Percentiles rank a stretch among this genome's conserved stretches.
These are phyloP conservation scores for Solanum tarapatanum DNA, from an alignment of 257 asterid species.

Conservation along the genomic window DNA sequence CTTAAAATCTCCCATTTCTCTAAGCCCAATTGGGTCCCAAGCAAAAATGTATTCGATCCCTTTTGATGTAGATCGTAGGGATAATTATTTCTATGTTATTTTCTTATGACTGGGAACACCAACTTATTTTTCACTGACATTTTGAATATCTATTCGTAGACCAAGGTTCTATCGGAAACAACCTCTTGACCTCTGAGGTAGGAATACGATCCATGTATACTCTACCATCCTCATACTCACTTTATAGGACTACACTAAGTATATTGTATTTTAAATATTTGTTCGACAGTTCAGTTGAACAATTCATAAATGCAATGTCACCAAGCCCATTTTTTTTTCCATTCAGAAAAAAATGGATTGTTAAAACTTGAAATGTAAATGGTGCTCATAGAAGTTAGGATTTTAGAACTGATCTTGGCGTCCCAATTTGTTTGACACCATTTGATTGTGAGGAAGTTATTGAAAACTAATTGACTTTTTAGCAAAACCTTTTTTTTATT, in stretches of 20 bases:
- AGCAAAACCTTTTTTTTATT: not conserved
- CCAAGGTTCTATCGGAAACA: too few relatives aligned
- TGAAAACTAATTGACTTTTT: not conserved
- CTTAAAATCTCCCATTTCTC: constrained; percentile 2
- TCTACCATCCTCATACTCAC: not conserved
- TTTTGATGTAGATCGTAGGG: not conserved
- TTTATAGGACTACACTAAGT: not conserved
- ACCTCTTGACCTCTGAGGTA: too few relatives aligned
- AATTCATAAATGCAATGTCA: not conserved
- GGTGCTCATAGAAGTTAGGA: not conserved
- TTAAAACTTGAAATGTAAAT: not conserved
- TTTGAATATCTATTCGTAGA: too few relatives aligned
- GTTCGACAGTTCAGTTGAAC: not conserved
- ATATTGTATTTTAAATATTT: too few relatives aligned
- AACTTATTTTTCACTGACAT: not conserved
- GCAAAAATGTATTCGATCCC: not conserved
- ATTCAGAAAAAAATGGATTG: not conserved
- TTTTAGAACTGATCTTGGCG: not conserved
- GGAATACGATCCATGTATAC: accelerated
- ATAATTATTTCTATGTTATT: not conserved
- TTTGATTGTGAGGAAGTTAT: not conserved
- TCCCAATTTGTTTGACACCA: not conserved
- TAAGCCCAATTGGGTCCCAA: not conserved
- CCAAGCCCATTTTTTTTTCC: not conserved
- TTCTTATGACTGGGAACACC: not conserved